Conservation (phyloP, 2,329 filamentous ascomycete species). For the Penicillium sclerotigenum region DNA sequence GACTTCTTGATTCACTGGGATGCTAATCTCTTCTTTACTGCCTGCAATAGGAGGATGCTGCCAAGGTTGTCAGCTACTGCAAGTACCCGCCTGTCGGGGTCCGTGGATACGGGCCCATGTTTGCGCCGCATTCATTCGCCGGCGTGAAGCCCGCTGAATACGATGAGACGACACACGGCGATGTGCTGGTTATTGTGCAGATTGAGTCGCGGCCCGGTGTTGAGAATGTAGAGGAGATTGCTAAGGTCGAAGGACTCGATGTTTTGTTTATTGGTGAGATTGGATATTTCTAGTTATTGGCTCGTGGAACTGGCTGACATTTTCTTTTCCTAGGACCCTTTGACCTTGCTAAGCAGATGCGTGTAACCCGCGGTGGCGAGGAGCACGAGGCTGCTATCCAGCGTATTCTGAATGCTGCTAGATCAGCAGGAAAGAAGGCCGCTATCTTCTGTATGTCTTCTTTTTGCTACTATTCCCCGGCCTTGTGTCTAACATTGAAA, state of each 20-base stretch:
- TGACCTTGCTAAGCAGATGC: constrained; percentile 41
- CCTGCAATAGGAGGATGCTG: constrained; percentile 24
- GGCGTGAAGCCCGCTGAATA: constrained; percentile 30
- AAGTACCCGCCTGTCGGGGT: constrained; percentile 34
- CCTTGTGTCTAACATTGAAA: background rate
- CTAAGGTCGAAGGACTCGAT: constrained; percentile 42
- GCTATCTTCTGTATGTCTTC: constrained; percentile 42
- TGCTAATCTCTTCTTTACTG: background rate
- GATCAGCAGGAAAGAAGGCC: constrained; percentile 39
- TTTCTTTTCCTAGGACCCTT: constrained; percentile 26
- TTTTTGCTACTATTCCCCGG: background rate
- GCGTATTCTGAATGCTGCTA: constrained; percentile 34
- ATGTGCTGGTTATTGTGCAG: constrained; percentile 38
- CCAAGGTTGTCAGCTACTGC: constrained; percentile 29
- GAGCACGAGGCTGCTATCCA: constrained; percentile 43
- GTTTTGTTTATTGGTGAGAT: constrained; percentile 39
- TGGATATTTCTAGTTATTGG: background rate
- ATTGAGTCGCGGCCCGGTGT: constrained; percentile 43
- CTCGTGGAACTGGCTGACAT: background rate
- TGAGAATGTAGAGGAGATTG: constrained; percentile 46
- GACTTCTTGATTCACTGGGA: too few species aligned
- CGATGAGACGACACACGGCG: constrained; percentile 33
- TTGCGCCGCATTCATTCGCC: constrained; percentile 32
- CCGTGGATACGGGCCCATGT: constrained; percentile 39
- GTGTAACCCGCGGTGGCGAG: constrained; percentile 33